Evolutionary conservation across 805 yeast genomes (phyloP).

Genomic region (Candida schatavii): DNA sequence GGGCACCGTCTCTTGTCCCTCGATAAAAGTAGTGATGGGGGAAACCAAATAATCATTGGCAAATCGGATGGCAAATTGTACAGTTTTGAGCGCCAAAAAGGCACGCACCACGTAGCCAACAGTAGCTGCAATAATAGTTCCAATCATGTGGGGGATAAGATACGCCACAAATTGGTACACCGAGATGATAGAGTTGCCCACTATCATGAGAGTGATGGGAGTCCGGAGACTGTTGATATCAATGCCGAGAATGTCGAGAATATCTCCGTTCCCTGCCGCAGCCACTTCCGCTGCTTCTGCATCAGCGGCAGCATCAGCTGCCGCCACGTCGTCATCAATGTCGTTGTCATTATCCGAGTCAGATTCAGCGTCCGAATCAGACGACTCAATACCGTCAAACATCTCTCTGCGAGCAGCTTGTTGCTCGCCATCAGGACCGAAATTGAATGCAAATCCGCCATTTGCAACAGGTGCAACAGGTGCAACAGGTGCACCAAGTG

Average conservation of each 20-base stretch:
- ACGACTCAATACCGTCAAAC: conserved; percentile 7
- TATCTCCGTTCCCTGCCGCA: conserved; percentile 18
- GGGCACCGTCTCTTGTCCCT: conserved; percentile 9
- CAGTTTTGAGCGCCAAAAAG: neutral
- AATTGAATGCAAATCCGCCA: conserved; percentile 2
- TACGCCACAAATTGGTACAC: conserved; percentile 42
- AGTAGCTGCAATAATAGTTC: conserved; percentile 25
- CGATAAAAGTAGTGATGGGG: conserved; percentile 9
- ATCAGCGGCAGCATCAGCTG: conserved; percentile 10
- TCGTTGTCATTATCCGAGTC: conserved; percentile 9
- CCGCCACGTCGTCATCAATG: conserved; percentile 7
- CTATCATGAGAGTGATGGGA: conserved; percentile 31
- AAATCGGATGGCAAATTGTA: conserved; percentile 8
- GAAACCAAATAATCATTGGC: conserved; percentile 4
- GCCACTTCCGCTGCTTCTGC: conserved; percentile 13
- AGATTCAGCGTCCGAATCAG: conserved; percentile 13
- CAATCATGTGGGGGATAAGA: conserved; percentile 47
- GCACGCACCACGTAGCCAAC: conserved; percentile 12
- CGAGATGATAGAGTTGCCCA: conserved; percentile 30
- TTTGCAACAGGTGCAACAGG: neutral
- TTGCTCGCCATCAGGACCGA: neutral
- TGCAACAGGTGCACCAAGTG: neutral
- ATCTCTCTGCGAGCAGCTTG: neutral
- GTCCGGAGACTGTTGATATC: conserved; percentile 27
- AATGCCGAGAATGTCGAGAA: conserved; percentile 37